phyloP scores from a whole-genome alignment of 805 yeast genomes.

The Metschnikowia chrysomelidarum region DNA sequence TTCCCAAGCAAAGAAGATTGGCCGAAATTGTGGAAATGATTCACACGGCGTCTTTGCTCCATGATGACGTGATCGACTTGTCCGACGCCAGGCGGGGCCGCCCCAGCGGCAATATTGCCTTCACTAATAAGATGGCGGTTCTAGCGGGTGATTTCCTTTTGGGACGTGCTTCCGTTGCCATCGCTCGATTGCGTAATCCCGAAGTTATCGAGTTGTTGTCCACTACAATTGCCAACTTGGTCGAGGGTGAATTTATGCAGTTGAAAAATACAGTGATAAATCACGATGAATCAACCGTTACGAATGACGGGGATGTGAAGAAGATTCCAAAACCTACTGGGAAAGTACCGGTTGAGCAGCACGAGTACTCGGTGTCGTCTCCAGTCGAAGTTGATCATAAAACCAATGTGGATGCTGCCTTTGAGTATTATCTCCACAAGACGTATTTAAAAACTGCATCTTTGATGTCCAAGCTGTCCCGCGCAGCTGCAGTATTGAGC shows the following conservation, averaged over 20 bases:
- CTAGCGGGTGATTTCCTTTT: slow-evolving; percentile 94
- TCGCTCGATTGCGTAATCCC: slow-evolving; percentile 90
- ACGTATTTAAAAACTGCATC: slow-evolving; percentile 95
- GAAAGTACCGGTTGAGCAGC: slow-evolving; percentile 56
- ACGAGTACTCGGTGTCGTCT: slow-evolving; percentile 51
- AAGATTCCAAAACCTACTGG: slow-evolving; percentile 58
- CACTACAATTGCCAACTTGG: slow-evolving; percentile 93
- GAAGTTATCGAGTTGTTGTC: slow-evolving; percentile 95
- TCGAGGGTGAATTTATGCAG: slow-evolving; percentile 99
- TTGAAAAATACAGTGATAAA: slow-evolving; percentile 82
- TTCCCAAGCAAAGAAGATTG: slow-evolving; percentile 91
- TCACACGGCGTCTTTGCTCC: slow-evolving; percentile 92
- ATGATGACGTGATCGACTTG: slow-evolving; percentile 94
- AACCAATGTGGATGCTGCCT: slow-evolving; percentile 78
- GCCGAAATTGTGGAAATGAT: slow-evolving; percentile 99
- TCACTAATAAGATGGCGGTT: slow-evolving; percentile 96
- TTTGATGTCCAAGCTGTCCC: slow-evolving; percentile 86
- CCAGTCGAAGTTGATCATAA: slow-evolving; percentile 52
- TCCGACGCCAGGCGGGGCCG: slow-evolving; percentile 87
- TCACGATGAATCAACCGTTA: slow-evolving; percentile 43
- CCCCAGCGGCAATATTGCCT: slow-evolving; percentile 89
- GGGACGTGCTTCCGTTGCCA: slow-evolving; percentile 95
- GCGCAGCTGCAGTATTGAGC: slow-evolving; percentile 90
- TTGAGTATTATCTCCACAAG: slow-evolving; percentile 92
- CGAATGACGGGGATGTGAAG: slow-evolving; percentile 48